Conservation (phyloP, 2,329 filamentous ascomycete genomes). For the Ampelomyces quisqualis region DNA sequence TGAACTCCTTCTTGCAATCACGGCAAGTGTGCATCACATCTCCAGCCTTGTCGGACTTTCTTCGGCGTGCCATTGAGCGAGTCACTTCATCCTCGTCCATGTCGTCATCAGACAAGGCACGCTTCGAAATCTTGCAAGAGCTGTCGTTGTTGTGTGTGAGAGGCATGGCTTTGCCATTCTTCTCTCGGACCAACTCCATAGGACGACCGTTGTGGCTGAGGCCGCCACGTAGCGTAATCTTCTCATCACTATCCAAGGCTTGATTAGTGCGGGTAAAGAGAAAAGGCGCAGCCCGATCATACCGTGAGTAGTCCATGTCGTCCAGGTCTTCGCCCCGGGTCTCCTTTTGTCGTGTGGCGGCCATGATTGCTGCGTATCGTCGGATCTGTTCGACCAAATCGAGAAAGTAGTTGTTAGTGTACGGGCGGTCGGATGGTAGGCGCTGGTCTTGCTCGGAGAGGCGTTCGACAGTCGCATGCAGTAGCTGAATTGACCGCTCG, state of each 20-base stretch:
- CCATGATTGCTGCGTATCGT: slow-evolving; percentile 83
- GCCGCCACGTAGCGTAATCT: slow-evolving; percentile 78
- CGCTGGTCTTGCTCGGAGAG: slow-evolving; percentile 84
- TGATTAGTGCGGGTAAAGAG: slow-evolving; percentile 27
- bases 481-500: slow-evolving; percentile 83
- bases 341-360: slow-evolving; percentile 68
- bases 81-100: slow-evolving; percentile 80
- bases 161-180: slow-evolving; percentile 76
- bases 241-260: slow-evolving; percentile 57
- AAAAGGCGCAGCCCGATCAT: slow-evolving; percentile 29
- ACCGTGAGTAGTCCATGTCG: slow-evolving; percentile 54
- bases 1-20: slow-evolving; percentile 85
- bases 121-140: slow-evolving; percentile 60
- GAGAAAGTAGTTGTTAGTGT: slow-evolving; percentile 95
- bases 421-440: slow-evolving; percentile 80
- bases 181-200: slow-evolving; percentile 79
- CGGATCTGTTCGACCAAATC: slow-evolving; percentile 93
- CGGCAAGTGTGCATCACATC: slow-evolving; percentile 79
- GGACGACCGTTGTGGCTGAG: slow-evolving; percentile 78
- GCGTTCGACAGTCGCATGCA: slow-evolving; percentile 84
- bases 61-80: slow-evolving; percentile 92
- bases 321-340: slow-evolving; percentile 56
- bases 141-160: slow-evolving; percentile 61
- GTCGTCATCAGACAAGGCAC: slow-evolving; percentile 59
- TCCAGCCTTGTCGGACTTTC: slow-evolving; percentile 87